phyloP scores from a whole-genome alignment of 768 basidiomycete species.

The Hygrocybe coccinea region DNA sequence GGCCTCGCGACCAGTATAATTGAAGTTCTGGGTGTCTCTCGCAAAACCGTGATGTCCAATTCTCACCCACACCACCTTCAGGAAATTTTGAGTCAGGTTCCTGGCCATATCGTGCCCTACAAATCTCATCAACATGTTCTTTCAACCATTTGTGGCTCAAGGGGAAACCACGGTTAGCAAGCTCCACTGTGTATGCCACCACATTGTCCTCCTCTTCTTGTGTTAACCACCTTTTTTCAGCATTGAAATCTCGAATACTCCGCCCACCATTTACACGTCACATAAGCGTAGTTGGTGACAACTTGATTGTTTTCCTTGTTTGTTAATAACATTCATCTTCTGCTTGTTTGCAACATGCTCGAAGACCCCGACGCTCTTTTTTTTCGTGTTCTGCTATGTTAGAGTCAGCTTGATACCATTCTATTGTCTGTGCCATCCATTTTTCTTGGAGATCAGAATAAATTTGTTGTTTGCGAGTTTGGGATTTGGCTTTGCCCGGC shows the following conservation, averaged over 20 bases:
- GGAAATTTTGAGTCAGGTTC: too few relatives aligned
- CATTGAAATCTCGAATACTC: slow-evolving; percentile 23
- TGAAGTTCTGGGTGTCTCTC: slow-evolving; percentile 23
- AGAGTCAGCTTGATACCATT: too few relatives aligned
- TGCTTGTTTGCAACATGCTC: too few relatives aligned
- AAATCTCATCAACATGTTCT: slow-evolving; percentile 22
- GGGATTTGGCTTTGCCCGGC: too few relatives aligned
- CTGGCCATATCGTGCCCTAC: slow-evolving; percentile 22
- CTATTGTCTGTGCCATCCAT: too few relatives aligned
- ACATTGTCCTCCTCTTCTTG: slow-evolving; percentile 26
- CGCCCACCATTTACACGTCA: slow-evolving; percentile 17
- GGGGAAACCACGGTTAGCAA: slow-evolving; percentile 32
- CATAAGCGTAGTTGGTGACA: slow-evolving; percentile 14
- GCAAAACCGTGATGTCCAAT: slow-evolving; percentile 33
- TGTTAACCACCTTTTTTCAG: slow-evolving; percentile 24
- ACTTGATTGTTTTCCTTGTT: slow-evolving; percentile 5
- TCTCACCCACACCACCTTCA: slow-evolving; percentile 28
- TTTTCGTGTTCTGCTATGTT: too few relatives aligned
- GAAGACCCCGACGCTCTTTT: too few relatives aligned
- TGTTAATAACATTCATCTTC: too few relatives aligned
- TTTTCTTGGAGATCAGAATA: too few relatives aligned
- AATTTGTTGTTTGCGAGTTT: too few relatives aligned
- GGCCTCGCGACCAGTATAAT: slow-evolving; percentile 20
- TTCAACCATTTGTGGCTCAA: slow-evolving; percentile 29
- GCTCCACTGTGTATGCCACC: slow-evolving; percentile 24